phyloP scores from a whole-genome alignment of 805 yeast species.

The Novakomyces olei region DNA sequence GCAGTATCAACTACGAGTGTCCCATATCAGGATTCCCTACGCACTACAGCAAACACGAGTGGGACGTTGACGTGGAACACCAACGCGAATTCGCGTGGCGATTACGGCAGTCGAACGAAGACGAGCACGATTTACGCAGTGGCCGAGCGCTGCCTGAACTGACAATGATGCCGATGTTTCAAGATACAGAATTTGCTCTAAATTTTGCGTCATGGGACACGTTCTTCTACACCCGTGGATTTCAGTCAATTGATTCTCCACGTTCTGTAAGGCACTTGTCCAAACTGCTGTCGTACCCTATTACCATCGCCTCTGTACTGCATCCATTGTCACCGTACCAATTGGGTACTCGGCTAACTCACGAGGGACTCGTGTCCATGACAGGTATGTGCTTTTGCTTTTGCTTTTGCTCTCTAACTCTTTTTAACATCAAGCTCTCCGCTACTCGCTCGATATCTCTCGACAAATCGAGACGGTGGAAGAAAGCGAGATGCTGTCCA shows the following conservation, averaged over 20 bases:
- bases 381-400: slow-evolving; percentile 20
- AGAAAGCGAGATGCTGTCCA: slow-evolving; percentile 30
- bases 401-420: not conserved
- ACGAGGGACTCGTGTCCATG: slow-evolving; percentile 81
- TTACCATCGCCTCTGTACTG: slow-evolving; percentile 64
- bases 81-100: slow-evolving; percentile 49
- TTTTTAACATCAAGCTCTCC: slow-evolving; percentile 31
- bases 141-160: slow-evolving; percentile 92
- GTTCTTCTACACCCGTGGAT: slow-evolving; percentile 76
- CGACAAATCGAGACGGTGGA: slow-evolving; percentile 6
- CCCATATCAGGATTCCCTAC: slow-evolving; percentile 94
- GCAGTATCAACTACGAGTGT: slow-evolving; percentile 64
- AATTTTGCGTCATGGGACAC: slow-evolving; percentile 81
- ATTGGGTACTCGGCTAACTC: slow-evolving; percentile 46
- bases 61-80: slow-evolving; percentile 60
- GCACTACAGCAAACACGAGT: slow-evolving; percentile 72
- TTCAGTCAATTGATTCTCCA: slow-evolving; percentile 90
- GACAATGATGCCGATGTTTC: slow-evolving; percentile 61
- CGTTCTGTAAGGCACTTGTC: slow-evolving; percentile 89
- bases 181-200: slow-evolving; percentile 47
- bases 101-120: slow-evolving; percentile 69
- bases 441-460: slow-evolving; percentile 31
- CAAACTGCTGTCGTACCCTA: slow-evolving; percentile 79
- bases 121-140: slow-evolving; percentile 83
- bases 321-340: slow-evolving; percentile 74